Base-by-base conservation (phyloP, 192 early-diverging fungal species). In the Coemansia sp. region DNA sequence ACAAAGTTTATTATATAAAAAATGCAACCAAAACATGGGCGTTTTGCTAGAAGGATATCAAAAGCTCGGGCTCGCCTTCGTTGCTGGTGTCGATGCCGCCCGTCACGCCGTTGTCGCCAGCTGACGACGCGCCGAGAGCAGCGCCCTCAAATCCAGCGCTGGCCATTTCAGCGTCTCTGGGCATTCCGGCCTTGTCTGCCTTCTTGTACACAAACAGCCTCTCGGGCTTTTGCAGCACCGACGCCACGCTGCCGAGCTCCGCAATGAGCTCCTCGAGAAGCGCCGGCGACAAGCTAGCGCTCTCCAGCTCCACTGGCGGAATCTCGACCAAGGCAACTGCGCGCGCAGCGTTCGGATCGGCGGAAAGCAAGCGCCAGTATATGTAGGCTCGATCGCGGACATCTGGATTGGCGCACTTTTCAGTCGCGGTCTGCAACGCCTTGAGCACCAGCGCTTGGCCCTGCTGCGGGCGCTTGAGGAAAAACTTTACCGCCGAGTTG, bases 281-380 rank as follows among this genome's bases (percentile, higher is more conserved):
- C 32, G 83, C 70, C 14, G 87, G 78, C 26, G 87, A 84, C 37
- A 98, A 78, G 26, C 82, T 82, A 44, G 65, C 73, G 32, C 65
- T 82, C 46, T 94, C 88, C 17, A 82, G 77, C 22, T 87, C 86
- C 55, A 97, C 88, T 15, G 93, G 88, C 4, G 94, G 92, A 70
- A 91, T 93, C 34, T 97, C 94, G 2, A 89, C 85, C 32, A 98
- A 80, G 8, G 92, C 94, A 12, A 98, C 92, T 5, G 89, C 81
- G 75, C 95, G 93, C 14, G 95, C 95, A 5, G 93, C 90, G 62
- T 93, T 86, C 7, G 97, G 97, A 74, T 95, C 90, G 17, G 93
- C 91, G 4, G 93, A 95, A 3, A 99, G 79, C 58, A 99, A 80
- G 56, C 97, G 83, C 97, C 97, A 99, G 81, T 99, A 99, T 36